Percentiles rank a stretch among this genome's conserved stretches.
Evolutionary conservation across 2,329 filamentous ascomycete species (phyloP).

Genomic region (Cyphellophora attinorum): DNA sequence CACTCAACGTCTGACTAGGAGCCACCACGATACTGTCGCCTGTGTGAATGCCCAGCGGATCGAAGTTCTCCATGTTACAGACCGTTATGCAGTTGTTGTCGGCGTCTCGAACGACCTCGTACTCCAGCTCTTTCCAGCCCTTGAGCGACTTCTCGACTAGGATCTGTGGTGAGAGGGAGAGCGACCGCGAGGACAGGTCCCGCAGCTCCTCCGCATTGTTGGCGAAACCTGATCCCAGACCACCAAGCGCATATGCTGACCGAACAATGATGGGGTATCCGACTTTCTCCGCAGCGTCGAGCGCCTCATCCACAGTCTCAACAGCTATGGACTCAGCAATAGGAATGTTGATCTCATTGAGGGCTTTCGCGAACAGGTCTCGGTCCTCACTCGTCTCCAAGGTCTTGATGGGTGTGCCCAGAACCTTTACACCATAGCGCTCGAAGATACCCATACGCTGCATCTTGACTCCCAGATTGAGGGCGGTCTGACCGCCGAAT

Average conservation of each 20-base stretch:
- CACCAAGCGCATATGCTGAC: conserved; percentile 91
- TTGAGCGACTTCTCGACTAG: conserved; percentile 97
- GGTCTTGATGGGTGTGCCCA: conserved; percentile 90
- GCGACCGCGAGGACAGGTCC: conserved; percentile 83
- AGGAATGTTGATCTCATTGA: conserved; percentile 95
- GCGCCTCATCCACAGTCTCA: conserved; percentile 78
- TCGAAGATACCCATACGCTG: conserved; percentile 92
- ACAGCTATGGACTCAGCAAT: conserved; percentile 96
- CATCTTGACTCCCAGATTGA: conserved; percentile 96
- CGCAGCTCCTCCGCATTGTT: conserved; percentile 88
- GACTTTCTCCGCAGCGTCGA: conserved; percentile 74
- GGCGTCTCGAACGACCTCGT: conserved; percentile 93
- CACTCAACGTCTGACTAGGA: conserved; percentile 89
- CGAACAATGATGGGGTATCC: conserved; percentile 98
- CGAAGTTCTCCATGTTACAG: conserved; percentile 99
- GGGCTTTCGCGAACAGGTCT: conserved; percentile 88
- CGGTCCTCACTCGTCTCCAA: conserved; percentile 91
- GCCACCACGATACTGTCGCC: conserved; percentile 98
- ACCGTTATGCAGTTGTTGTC: conserved; percentile 99
- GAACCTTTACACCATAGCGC: conserved; percentile 87
- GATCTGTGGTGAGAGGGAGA: conserved; percentile 91
- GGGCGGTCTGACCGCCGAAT: conserved; percentile 92
- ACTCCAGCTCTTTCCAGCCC: conserved; percentile 99
- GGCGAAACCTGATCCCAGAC: conserved; percentile 92
- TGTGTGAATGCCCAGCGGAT: conserved; percentile 93